Evolutionary conservation across 164 flowering plant genomes (phyloP).

Genomic region (Berberis thunbergii): DNA sequence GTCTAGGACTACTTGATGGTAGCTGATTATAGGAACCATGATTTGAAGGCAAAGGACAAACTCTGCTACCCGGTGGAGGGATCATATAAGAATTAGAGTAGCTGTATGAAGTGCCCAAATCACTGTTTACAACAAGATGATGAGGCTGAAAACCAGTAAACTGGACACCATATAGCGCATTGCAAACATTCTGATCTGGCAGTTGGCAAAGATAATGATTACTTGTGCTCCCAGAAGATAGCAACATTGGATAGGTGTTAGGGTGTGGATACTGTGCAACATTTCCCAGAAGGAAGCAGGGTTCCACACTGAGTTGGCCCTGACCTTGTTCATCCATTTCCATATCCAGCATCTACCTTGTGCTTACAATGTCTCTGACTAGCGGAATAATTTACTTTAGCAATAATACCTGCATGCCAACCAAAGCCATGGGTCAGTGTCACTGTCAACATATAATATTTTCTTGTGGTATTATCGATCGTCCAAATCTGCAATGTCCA

Average conservation of each 20-base stretch:
- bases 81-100: constrained; percentile 39
- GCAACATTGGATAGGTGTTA: constrained; percentile 26
- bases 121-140: constrained; percentile 30
- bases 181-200: constrained; percentile 37
- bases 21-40: constrained; percentile 36
- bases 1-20: constrained; percentile 35
- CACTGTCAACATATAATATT: no score
- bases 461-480: no score
- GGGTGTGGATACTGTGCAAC: constrained; percentile 33
- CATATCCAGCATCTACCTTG: constrained; percentile 37
- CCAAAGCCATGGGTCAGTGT: neutral
- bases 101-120: constrained; percentile 28
- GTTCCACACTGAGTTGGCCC: constrained; percentile 40
- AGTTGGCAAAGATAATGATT: constrained; percentile 30
- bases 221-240: constrained; percentile 35
- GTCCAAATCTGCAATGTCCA: no score
- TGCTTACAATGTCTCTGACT: constrained; percentile 44
- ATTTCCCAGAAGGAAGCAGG: constrained; percentile 31
- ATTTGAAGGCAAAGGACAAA: constrained; percentile 28
- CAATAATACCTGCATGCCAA: constrained; percentile 3
- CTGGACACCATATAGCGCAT: constrained; percentile 40
- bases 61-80: constrained; percentile 32
- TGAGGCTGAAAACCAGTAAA: constrained; percentile 40
- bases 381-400: neutral
- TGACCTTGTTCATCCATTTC: constrained; percentile 43